Evolutionary conservation across 495 filamentous ascomycete species (phyloP).

Genomic region (Symbiotaphrina buchneri): DNA sequence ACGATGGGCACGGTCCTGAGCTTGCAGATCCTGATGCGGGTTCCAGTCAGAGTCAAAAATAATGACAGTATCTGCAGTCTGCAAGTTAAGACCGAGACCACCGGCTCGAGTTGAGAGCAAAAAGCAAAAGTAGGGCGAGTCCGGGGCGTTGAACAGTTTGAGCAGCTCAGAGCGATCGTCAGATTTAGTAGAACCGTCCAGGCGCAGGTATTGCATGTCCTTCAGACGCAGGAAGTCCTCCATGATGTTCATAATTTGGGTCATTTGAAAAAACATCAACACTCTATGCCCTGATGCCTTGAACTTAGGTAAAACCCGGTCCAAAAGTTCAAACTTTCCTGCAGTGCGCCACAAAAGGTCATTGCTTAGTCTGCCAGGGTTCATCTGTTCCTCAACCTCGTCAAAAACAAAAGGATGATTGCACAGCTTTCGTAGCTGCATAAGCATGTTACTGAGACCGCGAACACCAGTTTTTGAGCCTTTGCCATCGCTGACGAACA

Average conservation of each 20-base stretch:
- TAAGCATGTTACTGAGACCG: slow-evolving; percentile 97
- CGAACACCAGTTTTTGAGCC: slow-evolving; percentile 88
- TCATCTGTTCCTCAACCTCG: slow-evolving; percentile 95
- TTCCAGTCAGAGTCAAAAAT: slow-evolving; percentile 99
- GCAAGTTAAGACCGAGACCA: slow-evolving; percentile 89
- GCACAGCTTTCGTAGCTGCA: slow-evolving; percentile 96
- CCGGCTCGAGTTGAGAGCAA: slow-evolving; percentile 95
- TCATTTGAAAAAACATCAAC: slow-evolving; percentile 99
- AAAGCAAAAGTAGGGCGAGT: slow-evolving; percentile 92
- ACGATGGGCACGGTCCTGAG: slow-evolving; percentile 98
- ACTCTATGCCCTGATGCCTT: slow-evolving; percentile 73
- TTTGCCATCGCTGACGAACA: slow-evolving; percentile 84
- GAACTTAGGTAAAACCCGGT: slow-evolving; percentile 86
- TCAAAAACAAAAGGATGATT: slow-evolving; percentile 99
- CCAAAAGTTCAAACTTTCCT: slow-evolving; percentile 91
- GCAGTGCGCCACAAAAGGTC: slow-evolving; percentile 89
- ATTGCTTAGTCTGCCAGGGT: slow-evolving; percentile 65
- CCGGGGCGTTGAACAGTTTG: slow-evolving; percentile 66
- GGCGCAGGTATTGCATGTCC: slow-evolving; percentile 62
- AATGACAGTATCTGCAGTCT: slow-evolving; percentile 95
- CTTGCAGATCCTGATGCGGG: slow-evolving; percentile 96
- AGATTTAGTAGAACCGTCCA: slow-evolving; percentile 92
- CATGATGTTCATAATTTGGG: slow-evolving; percentile 99
- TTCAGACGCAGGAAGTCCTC: slow-evolving; percentile 85
- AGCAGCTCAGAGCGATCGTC: slow-evolving; percentile 89